Percentiles rank a stretch among this genome's conserved stretches.
Conservation (phyloP, 176 grass and related monocot species). For the Raddia guianensis region DNA sequence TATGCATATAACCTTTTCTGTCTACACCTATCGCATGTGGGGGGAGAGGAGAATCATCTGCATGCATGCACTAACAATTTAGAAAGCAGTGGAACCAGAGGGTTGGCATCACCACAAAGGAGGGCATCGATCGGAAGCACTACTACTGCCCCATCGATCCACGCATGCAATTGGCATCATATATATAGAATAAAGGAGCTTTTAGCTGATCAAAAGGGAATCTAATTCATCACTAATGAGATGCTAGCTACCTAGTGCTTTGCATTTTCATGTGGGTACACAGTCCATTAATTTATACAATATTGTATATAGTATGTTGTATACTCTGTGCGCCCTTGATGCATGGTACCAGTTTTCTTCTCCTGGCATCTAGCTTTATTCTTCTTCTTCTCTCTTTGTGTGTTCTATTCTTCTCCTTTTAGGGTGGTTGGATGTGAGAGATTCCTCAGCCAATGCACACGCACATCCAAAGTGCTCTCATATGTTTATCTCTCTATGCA, state of each 20-base stretch:
- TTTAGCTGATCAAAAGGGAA: constrained; percentile 35
- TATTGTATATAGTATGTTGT: not conserved
- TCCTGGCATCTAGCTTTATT: constrained; percentile 3
- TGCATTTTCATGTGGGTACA: constrained; percentile 27
- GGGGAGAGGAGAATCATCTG: constrained; percentile 31
- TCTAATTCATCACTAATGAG: constrained; percentile 45
- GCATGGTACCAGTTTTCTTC: constrained; percentile 16
- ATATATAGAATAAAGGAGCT: constrained; percentile 9
- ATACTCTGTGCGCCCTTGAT: not conserved
- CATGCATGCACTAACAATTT: constrained; percentile 15
- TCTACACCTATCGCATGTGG: constrained; percentile 24
- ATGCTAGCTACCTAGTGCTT: not conserved
- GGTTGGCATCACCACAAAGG: constrained; percentile 48
- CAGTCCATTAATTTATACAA: not conserved
- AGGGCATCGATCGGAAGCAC: constrained; percentile 36
- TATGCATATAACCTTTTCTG: constrained; percentile 23
- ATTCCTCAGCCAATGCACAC: constrained; percentile 54
- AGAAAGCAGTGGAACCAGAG: constrained; percentile 28
- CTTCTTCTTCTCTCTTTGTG: no score
- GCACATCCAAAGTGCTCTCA: constrained; percentile 41
- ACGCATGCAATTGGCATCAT: constrained; percentile 34
- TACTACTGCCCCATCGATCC: constrained; percentile 29
- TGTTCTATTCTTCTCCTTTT: not conserved
- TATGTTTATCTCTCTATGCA: not conserved
- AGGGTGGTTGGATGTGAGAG: constrained; percentile 50